Base-by-base conservation (phyloP, 1,139 yeast species). In the Kurtzmaniella natalensis region DNA sequence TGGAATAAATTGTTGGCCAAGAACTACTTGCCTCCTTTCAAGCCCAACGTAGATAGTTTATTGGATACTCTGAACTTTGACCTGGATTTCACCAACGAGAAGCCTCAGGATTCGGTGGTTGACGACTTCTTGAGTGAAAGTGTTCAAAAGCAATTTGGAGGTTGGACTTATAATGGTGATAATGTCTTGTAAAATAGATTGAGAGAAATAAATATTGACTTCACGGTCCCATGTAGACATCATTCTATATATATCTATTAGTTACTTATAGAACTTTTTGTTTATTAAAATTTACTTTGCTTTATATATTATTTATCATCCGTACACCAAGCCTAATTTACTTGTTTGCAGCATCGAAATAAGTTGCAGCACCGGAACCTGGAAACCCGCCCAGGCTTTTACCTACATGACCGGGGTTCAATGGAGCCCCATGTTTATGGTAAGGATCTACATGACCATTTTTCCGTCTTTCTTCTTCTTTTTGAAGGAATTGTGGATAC, bases 121-220 rank as follows among this genome's bases (percentile, higher is more conserved):
- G 95, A 89, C 55, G 95, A 88, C 53, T 85, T 76, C 47, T 74
- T 78, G 60, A 85, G 87, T 56, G 95, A 85, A 50, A 78, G 89
- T 46, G 95, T 92, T 16, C 98, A 92, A 59, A 81, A 84, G 54
- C 97, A 92, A 61, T 92, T 92, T 69, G 97, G 96, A 32, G 97
- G 98, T 4, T 92, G 98, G 98, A 89, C 96, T 2, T 89, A 88
- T 57, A 87, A 86, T 37, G 96, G 92, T 8, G 78, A 74, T 37
- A 58, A 42, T 29, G 43, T 53, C 5, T 50, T 54, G 22, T 33
- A 24, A 16, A 10, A 27, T 13, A 7, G n/a, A 24, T 24, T 7
- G 26, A 24, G 26, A 13, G 6, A 9, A 14, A n/a, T n/a, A n/a
- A n/a, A n/a, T n/a, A n/a, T n/a, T n/a, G n/a, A n/a, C n/a, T n/a